Conservation (phyloP, 2,329 filamentous ascomycete genomes). For the Fusarium sp. region DNA sequence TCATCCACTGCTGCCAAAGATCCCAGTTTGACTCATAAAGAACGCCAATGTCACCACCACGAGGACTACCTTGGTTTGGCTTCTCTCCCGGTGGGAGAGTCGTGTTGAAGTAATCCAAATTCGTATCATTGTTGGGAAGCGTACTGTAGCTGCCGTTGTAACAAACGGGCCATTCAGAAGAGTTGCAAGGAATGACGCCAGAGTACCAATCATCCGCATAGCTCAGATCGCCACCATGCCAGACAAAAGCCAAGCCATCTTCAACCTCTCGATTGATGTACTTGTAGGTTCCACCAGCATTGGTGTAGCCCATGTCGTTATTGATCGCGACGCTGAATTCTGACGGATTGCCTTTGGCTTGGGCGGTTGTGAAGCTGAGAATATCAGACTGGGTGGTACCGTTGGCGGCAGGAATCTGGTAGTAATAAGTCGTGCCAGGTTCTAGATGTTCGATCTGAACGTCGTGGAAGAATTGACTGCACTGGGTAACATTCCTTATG, state of each 20-base stretch:
- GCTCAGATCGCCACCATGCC: slow-evolving; percentile 9
- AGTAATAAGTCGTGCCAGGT: neutral
- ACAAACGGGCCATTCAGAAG: neutral
- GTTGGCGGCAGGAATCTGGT: neutral
- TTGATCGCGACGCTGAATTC: neutral
- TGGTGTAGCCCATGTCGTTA: neutral
- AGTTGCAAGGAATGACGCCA: neutral
- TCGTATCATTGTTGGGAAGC: neutral
- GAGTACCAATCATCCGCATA: slow-evolving; percentile 16
- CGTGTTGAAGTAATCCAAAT: neutral
- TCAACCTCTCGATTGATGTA: neutral
- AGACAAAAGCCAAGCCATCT: neutral
- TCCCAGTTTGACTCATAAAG: slow-evolving; percentile 15
- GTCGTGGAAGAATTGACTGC: slow-evolving; percentile 9
- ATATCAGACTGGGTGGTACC: neutral
- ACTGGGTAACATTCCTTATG: neutral
- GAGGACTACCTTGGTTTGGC: neutral
- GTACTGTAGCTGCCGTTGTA: neutral
- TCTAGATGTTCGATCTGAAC: neutral
- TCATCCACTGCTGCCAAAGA: slow-evolving; percentile 20
- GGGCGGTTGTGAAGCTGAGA: neutral
- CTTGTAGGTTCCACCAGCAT: neutral
- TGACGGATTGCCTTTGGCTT: neutral
- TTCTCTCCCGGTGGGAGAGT: neutral
- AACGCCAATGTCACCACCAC: neutral